phyloP scores from a whole-genome alignment of 371 early-diverging fungal species.

The Mortierella sp. region DNA sequence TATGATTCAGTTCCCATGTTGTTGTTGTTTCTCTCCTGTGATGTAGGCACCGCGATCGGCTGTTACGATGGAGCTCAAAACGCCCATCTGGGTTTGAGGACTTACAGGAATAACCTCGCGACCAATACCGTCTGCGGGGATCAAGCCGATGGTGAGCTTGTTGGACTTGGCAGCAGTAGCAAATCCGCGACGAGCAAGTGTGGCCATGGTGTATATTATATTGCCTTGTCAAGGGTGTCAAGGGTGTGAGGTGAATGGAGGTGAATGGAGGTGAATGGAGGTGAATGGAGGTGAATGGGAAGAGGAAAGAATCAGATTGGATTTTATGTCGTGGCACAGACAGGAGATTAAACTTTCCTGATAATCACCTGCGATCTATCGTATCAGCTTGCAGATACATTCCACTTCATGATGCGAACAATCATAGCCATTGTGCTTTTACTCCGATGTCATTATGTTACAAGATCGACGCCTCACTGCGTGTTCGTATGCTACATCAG shows the following conservation, averaged over 20 bases:
- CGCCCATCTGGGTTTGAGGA: no score
- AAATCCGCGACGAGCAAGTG: slow-evolving; percentile 64
- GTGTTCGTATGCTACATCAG: background rate
- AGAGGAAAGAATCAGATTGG: slow-evolving; percentile 1
- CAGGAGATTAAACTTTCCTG: no score
- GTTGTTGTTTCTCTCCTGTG: no score
- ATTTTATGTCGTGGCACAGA: no score
- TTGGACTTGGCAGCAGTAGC: slow-evolving; percentile 59
- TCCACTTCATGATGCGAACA: no score
- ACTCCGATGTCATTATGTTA: background rate
- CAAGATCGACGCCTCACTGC: slow-evolving; percentile 1
- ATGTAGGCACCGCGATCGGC: no score
- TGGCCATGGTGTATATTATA: slow-evolving; percentile 23
- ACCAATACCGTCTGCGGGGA: slow-evolving; percentile 97
- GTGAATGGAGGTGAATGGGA: background rate
- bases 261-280: background rate
- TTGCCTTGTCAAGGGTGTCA: background rate
- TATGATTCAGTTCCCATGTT: no score
- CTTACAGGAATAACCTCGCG: slow-evolving; percentile 87
- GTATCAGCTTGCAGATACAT: no score
- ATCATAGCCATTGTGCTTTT: background rate
- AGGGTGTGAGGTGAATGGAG: background rate
- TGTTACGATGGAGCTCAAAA: no score
- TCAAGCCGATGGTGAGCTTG: slow-evolving; percentile 85
- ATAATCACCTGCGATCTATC: no score